Evolutionary conservation across 2,329 filamentous ascomycete species (phyloP).

Genomic region (Exophiala calicioides): DNA sequence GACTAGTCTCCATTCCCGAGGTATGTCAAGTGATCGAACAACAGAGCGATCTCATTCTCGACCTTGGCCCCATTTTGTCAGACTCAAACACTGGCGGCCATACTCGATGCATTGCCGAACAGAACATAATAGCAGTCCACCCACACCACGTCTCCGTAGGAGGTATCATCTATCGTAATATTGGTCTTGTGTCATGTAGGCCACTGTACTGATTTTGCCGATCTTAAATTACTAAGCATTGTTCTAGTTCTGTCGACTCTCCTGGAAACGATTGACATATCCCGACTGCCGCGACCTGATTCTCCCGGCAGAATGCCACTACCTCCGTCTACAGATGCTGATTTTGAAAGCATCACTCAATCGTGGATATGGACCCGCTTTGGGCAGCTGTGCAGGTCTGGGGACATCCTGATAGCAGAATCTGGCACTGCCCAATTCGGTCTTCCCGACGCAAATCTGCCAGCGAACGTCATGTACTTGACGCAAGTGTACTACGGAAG

Average conservation of each 20-base stretch:
- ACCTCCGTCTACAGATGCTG: background rate
- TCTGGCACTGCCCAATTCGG: conserved; percentile 29
- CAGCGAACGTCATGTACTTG: conserved; percentile 21
- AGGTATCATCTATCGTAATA: no score
- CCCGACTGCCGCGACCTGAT: background rate
- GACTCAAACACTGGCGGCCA: background rate
- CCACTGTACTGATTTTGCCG: no score
- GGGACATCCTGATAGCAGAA: conserved; percentile 24
- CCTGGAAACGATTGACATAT: background rate
- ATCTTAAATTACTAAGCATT: no score
- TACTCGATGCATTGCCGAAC: background rate
- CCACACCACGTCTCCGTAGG: background rate
- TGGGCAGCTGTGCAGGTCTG: background rate
- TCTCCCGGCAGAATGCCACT: background rate
- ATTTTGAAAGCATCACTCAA: background rate
- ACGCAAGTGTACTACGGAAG: conserved; percentile 29
- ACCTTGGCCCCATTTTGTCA: background rate
- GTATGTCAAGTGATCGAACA: no score
- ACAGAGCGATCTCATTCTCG: background rate
- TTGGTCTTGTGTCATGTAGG: no score
- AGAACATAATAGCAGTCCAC: background rate
- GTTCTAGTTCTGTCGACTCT: no score
- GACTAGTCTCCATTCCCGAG: no score
- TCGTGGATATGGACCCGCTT: background rate
- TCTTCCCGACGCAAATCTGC: conserved; percentile 23